phyloP scores from a whole-genome alignment of 345 rosid species.

The Arabis alpina region DNA sequence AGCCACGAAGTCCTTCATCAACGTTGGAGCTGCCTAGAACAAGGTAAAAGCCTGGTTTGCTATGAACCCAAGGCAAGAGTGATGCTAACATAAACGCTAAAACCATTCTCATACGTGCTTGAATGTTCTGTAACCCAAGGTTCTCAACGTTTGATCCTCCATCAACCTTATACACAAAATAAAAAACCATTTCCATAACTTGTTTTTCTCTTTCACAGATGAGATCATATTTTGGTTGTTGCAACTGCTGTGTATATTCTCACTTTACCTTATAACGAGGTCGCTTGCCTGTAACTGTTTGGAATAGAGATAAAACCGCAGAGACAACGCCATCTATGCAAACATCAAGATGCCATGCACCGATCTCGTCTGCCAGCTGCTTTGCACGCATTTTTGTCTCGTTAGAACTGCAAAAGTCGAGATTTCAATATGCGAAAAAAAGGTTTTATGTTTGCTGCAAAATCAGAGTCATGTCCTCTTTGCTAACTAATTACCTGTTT shows the following conservation, averaged over 20 bases:
- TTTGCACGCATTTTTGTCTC: constrained; percentile 74
- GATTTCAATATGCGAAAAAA: constrained; percentile 7
- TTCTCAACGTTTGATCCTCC: constrained; percentile 93
- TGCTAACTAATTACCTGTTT: constrained; percentile 66
- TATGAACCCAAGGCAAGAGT: constrained; percentile 95
- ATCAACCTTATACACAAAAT: constrained; percentile 61
- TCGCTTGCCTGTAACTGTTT: constrained; percentile 80
- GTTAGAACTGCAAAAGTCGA: constrained; percentile 61
- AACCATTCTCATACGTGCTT: constrained; percentile 97
- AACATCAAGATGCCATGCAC: constrained; percentile 94
- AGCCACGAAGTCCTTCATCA: constrained; percentile 94
- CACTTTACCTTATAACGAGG: constrained; percentile 73
- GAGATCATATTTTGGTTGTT: constrained; percentile 1
- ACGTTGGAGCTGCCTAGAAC: constrained; percentile 96
- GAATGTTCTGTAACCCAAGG: constrained; percentile 89
- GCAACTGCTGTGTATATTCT: background rate
- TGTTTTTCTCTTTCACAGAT: background rate
- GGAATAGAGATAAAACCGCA: constrained; percentile 73
- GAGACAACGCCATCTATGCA: constrained; percentile 82
- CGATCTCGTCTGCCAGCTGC: constrained; percentile 84
- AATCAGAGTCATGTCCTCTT: constrained; percentile 2
- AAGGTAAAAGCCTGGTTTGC: constrained; percentile 84
- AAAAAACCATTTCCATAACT: constrained; percentile 7
- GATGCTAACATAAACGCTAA: constrained; percentile 91
- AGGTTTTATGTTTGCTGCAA: background rate